Evolutionary conservation across 306 rosid species (phyloP).

Genomic region (Pterocarpus macrocarpus): DNA sequence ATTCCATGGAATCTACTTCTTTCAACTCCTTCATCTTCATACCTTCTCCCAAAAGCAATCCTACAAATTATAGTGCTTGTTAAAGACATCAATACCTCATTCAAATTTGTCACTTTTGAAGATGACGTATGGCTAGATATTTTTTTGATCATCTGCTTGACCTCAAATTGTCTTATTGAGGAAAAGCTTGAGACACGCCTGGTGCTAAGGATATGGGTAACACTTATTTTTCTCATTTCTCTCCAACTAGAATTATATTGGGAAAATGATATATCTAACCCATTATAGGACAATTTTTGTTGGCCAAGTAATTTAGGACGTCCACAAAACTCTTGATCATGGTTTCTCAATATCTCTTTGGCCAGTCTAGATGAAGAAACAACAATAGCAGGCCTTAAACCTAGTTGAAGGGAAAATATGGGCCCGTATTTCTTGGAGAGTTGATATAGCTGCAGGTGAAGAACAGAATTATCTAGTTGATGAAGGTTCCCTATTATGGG

Average conservation of each 20-base stretch:
- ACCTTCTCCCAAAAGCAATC: constrained; percentile 39
- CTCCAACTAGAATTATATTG: constrained; percentile 55
- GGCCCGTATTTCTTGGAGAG: constrained; percentile 50
- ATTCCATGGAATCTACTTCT: constrained; percentile 7
- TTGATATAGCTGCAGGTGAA: constrained; percentile 34
- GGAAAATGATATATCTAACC: constrained; percentile 39
- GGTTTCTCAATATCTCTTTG: not conserved
- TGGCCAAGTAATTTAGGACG: constrained; percentile 17
- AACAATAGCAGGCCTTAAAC: constrained; percentile 33
- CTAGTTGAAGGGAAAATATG: constrained; percentile 48
- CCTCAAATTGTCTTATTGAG: constrained; percentile 28
- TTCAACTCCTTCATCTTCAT: constrained; percentile 35
- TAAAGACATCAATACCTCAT: not conserved
- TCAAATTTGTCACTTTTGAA: constrained; percentile 15
- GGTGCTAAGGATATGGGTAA: not conserved
- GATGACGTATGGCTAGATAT: constrained; percentile 1
- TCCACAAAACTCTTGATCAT: constrained; percentile 38
- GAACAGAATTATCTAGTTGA: constrained; percentile 26
- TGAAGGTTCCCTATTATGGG: constrained; percentile 61
- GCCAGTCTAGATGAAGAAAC: constrained; percentile 37
- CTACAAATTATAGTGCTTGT: constrained; percentile 17
- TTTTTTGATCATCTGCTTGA: not conserved
- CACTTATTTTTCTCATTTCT: constrained; percentile 39
- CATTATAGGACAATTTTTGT: constrained; percentile 45
- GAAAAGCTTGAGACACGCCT: constrained; percentile 32